A percentile compares a stretch with the other conserved stretches of the same genome.
These are phyloP conservation scores for Euphorbia tirucalli DNA, from an alignment of 345 rosid genomes.

Conservation along the genomic window DNA sequence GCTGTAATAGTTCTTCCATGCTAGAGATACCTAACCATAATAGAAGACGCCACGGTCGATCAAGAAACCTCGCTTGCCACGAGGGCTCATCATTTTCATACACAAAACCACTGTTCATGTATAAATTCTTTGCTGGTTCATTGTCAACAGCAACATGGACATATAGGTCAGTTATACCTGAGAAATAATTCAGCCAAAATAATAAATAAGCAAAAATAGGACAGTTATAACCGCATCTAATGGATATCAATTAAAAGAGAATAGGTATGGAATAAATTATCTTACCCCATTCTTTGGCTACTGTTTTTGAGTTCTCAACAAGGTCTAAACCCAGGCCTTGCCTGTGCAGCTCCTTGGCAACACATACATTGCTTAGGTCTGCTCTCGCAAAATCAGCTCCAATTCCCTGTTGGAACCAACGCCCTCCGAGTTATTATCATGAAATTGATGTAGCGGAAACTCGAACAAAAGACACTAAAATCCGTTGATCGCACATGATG, in stretches of 20 bases:
- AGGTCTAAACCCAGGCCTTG: conserved; percentile 68
- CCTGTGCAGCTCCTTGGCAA: conserved; percentile 77
- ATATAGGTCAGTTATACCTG: conserved; percentile 87
- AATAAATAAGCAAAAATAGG: not conserved
- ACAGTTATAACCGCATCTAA: too few species aligned
- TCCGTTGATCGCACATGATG: too few species aligned
- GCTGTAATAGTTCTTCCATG: conserved; percentile 21
- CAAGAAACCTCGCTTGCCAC: conserved; percentile 91
- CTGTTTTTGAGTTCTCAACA: conserved; percentile 51
- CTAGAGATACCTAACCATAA: conserved; percentile 60
- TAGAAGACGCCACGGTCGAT: conserved; percentile 69
- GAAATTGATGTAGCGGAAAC: too few species aligned
- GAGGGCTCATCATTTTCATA: conserved; percentile 79
- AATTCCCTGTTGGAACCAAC: conserved; percentile 41
- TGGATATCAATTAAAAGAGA: not conserved
- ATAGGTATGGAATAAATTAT: not conserved
- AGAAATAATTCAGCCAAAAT: conserved; percentile 2
- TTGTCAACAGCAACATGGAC: conserved; percentile 85
- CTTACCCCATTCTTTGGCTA: conserved; percentile 83
- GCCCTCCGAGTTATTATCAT: conserved; percentile 4
- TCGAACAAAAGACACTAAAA: too few species aligned
- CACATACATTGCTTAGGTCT: conserved; percentile 83
- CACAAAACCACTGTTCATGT: conserved; percentile 68
- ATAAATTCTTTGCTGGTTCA: conserved; percentile 76
- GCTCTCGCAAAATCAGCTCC: conserved; percentile 74